These are phyloP conservation scores for Pyrenophora graminea DNA, from an alignment of 2,329 filamentous ascomycete genomes.

Conservation along the genomic window DNA sequence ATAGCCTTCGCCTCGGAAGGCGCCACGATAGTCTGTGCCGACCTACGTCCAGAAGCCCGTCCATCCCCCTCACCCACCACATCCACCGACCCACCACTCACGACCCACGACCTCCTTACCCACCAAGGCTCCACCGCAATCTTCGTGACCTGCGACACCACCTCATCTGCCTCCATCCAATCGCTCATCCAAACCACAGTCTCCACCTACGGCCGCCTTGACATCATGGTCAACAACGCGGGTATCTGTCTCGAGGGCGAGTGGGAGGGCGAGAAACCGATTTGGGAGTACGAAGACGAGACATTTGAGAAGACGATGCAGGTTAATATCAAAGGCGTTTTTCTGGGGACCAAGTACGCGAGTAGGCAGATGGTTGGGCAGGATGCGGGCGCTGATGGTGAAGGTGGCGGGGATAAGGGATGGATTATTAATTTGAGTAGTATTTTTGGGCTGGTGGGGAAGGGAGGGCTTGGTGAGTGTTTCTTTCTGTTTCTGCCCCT, in stretches of 20 bases:
- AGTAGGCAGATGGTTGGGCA: constrained; percentile 57
- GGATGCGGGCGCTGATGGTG: constrained; percentile 40
- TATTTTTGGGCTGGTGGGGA: constrained; percentile 51
- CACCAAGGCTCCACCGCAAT: constrained; percentile 39
- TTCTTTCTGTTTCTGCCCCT: neutral
- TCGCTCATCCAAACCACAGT: constrained; percentile 48
- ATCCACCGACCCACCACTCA: constrained; percentile 25
- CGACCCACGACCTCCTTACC: constrained; percentile 38
- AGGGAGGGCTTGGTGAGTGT: constrained; percentile 27
- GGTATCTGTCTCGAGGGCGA: constrained; percentile 52
- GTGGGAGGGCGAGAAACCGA: constrained; percentile 28
- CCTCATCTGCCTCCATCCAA: constrained; percentile 49
- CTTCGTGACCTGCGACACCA: constrained; percentile 51
- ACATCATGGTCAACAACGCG: constrained; percentile 53
- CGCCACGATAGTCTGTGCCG: constrained; percentile 39
- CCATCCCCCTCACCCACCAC: constrained; percentile 12
- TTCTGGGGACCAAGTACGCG: constrained; percentile 53
- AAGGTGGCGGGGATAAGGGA: constrained; percentile 48
- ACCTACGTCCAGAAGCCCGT: constrained; percentile 30
- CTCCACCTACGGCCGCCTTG: constrained; percentile 55
- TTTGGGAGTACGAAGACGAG: constrained; percentile 55
- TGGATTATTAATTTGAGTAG: constrained; percentile 61
- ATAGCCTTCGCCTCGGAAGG: constrained; percentile 39
- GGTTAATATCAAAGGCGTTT: constrained; percentile 49
- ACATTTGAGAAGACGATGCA: constrained; percentile 51